Conservation (phyloP, 176 grass and related monocot genomes). For the Secale cereale region DNA sequence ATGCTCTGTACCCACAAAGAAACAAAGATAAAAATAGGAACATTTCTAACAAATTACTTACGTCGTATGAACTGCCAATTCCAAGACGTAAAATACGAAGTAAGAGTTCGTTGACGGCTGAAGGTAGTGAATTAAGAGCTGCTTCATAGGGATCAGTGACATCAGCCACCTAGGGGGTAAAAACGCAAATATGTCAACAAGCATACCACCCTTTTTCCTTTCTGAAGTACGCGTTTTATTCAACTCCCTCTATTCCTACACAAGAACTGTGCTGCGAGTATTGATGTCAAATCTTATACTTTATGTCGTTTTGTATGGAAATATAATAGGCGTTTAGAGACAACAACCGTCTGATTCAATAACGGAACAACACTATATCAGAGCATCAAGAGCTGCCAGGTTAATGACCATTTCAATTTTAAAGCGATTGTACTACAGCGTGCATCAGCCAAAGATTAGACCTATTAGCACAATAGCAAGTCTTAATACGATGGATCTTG, state of each 20-base stretch:
- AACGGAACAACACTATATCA: background rate
- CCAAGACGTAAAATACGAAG: conserved; percentile 61
- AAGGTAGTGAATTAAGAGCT: conserved; percentile 61
- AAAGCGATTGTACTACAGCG: background rate
- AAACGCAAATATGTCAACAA: background rate
- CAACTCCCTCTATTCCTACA: background rate
- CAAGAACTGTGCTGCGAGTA: background rate
- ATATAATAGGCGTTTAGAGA: background rate
- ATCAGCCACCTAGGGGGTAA: conserved; percentile 43
- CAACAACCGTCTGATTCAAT: conserved; percentile 2
- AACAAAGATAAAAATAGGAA: background rate
- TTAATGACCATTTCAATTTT: conserved; percentile 18
- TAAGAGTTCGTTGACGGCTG: conserved; percentile 65
- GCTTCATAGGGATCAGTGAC: conserved; percentile 61
- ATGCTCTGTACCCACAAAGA: background rate
- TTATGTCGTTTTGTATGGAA: background rate
- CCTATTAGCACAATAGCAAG: background rate
- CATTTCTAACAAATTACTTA: conserved; percentile 32
- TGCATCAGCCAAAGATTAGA: conserved; percentile 10
- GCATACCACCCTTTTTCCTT: background rate
- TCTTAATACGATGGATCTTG: background rate
- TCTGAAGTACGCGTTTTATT: conserved; percentile 24
- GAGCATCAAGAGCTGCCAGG: background rate
- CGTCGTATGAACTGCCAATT: conserved; percentile 70
- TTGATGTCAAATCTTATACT: background rate